Evolutionary conservation across 2,329 filamentous ascomycete species (phyloP), one percentile per base, ranked within the genome.

Genomic region (Aspergillus calidoustus): DNA sequence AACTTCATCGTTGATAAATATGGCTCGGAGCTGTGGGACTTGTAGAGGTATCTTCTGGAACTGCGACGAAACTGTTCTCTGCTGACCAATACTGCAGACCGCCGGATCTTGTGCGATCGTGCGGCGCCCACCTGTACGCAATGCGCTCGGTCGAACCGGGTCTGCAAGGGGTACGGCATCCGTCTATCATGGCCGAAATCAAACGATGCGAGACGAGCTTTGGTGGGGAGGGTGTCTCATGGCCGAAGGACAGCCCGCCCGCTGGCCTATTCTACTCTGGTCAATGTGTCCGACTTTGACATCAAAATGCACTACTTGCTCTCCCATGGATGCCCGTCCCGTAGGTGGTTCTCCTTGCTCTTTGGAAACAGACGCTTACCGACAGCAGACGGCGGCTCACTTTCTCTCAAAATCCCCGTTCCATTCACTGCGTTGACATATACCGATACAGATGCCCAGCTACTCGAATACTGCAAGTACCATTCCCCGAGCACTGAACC

Each of bases 141-240:
- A n/a, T 62, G 60, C 17, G 34, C 50, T 23, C 54, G 41, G 23
- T 41, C 54, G 3, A 44, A 41, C 17, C 60, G 60, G 4, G n/a
- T n/a, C 23, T 63, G 61, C 49, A 53, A 63, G 30, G 61, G 57
- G 17, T 63, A 63, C n/a, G 61, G 61, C 3, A 22, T 63, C 2
- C 55, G 62, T 3, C 31, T 64, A 4, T 60, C 54, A 2, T 64
- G 63, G 63, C 63, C 63, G 4, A 64, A 55, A 4, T 7, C 34
- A 7, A 60, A 51, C 25, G 44, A 60, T 58, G n/a, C 17, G 13
- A 60, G 38, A 41, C 62, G 62, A 2, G 51, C 62, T 2, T 17
- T 59, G n/a, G 47, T 64, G 19, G 55, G 54, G 11, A 28, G 23
- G 9, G 8, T 50, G 31, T 11, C 34, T 11, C 43, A 22, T 23